Conservation (phyloP, 2,329 filamentous ascomycete species). For the Verticillium isaacii region DNA sequence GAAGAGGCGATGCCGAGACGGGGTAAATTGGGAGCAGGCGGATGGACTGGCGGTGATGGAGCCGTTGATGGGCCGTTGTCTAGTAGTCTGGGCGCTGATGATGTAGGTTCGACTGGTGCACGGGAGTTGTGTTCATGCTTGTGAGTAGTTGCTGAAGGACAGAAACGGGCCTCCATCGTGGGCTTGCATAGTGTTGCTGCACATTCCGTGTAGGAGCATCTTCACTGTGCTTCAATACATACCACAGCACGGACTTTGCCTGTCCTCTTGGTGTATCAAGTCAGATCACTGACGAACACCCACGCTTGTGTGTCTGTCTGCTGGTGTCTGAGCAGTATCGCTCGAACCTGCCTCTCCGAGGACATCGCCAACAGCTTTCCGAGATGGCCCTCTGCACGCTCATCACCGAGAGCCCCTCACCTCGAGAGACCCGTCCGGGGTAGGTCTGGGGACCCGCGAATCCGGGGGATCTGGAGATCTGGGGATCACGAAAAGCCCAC, state of each 20-base stretch:
- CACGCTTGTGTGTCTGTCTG: too few relatives aligned
- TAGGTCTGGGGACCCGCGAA: neutral
- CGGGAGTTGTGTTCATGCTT: neutral
- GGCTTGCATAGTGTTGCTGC: too few relatives aligned
- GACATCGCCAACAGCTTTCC: neutral
- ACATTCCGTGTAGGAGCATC: too few relatives aligned
- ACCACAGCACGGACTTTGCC: too few relatives aligned
- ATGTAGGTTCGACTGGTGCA: neutral
- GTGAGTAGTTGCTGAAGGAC: too few relatives aligned
- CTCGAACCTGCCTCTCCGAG: neutral
- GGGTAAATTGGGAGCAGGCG: conserved; percentile 1
- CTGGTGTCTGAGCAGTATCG: neutral
- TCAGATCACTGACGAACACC: too few relatives aligned
- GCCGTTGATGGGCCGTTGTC: neutral
- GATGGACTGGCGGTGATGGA: neutral
- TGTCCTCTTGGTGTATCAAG: too few relatives aligned
- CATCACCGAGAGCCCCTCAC: neutral
- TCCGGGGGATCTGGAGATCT: neutral
- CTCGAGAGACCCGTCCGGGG: neutral
- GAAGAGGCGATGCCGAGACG: conserved; percentile 1
- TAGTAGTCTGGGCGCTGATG: neutral
- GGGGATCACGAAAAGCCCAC: neutral
- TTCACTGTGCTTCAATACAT: too few relatives aligned
- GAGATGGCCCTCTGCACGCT: neutral
- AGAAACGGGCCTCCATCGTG: too few relatives aligned